Base-by-base conservation (phyloP, 345 rosid species). In the Eutrema yunnanense region DNA sequence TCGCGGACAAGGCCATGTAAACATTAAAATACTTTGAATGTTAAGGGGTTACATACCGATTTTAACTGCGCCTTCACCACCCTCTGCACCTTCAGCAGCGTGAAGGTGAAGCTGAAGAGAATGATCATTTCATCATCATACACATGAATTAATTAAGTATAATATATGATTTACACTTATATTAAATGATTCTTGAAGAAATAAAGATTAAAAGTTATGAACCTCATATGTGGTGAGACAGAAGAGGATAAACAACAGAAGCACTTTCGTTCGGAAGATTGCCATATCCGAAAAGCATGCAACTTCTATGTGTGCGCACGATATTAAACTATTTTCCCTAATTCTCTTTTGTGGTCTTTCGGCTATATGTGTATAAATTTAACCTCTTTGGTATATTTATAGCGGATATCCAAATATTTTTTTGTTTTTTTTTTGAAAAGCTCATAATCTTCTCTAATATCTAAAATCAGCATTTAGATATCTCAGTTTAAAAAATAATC, bases 221-320 rank as follows among this genome's bases (percentile, higher is more conserved):
- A 74, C 78, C 78, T 74, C 78, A 42, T 59, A 74, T 30, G 78
- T 58, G 47, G 55, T 13, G 38, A 67, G 53, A 44, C 30, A 66
- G 58, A 66, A 27, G 41, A 74, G n/a, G 62, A 74, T 33, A 10
- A 74, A 41, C 22, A 67, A 59, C 13, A 74, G 29, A 74, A 59
- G 11, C 6, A 67, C 22, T 58, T 26, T 67, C 3, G 22, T 32
- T 37, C 61, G 50, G n/a, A 50, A 32, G 62, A 58, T 51, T 6
- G 73, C 55, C 78, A 74, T 74, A 36, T 59, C 32, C 3, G 27
- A 12, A 41, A 38, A 41, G 16, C n/a, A 56, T 48, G 26, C 72
- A 57, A 41, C 5, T 29, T 62, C 11, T n/a, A 40, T 8, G 27
- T 22, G 26, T 58, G 3, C 38, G 48, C 22, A 14, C 27, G 16